Base-by-base conservation (phyloP, 176 grass and related monocot genomes). In the Dendrocalamus sinicus region DNA sequence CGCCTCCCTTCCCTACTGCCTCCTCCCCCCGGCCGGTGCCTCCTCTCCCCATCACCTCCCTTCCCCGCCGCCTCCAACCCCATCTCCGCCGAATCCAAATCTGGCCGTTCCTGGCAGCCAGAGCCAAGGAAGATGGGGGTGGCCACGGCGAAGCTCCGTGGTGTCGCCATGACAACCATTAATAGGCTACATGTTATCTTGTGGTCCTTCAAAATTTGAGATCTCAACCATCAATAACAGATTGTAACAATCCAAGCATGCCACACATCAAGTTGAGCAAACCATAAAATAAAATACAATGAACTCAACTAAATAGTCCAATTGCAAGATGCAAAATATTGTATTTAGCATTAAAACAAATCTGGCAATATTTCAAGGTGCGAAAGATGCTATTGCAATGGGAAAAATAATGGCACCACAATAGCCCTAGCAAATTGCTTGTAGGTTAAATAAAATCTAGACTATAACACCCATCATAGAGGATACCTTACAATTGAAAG, bases 211-310 rank as follows among this genome's bases (percentile, higher is more conserved):
- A 81, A 67, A 20, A 81, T 67, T 75, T 75, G 16, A 57, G 4
- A 67, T 23, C 32, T 26, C 40, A 78, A 71, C 40, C 74, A 53
- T 17, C 70, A 67, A 35, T 32, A 11, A 37, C n/a, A 5, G 35
- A 41, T 51, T 23, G 37, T 78, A 61, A 45, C 24, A 86, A 50
- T 35, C 2, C 40, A 61, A 72, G 9, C 30, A 53, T 51, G 35
- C 52, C 22, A 35, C 23, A 46, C 39, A 6, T 60, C 51, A 78
- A 48, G 2, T 3, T 35, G 52, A 46, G 54, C 51, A 57, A 16
- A 70, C 43, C 51, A 48, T 58, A 85, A 69, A 32, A 37, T 35
- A n/a, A 73, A 47, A 73, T 63, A 24, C n/a, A 62, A 26, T 62
- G 28, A 6, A 47, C 26, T 40, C 47, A 81, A 23, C 47, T 13